A percentile compares a stretch with the other conserved stretches of the same genome.
Evolutionary conservation across 352 stramenopile species (phyloP).

Genomic region (Phytophthora palmivora): DNA sequence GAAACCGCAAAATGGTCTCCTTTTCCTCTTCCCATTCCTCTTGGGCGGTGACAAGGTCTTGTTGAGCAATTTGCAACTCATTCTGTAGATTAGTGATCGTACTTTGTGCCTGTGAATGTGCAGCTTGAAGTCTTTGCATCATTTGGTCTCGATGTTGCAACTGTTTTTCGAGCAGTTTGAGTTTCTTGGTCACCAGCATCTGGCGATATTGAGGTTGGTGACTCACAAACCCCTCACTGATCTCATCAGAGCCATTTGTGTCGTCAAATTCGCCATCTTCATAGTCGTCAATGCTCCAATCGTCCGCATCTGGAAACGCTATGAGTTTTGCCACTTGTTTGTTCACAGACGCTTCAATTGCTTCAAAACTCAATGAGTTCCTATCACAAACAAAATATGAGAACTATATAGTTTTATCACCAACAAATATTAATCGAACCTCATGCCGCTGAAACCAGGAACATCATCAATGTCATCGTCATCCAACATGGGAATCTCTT

Average conservation of each 20-base stretch:
- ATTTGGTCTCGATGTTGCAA: slow-evolving; percentile 48
- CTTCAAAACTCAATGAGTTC: slow-evolving; percentile 32
- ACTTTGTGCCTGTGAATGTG: slow-evolving; percentile 29
- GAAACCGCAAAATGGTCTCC: slow-evolving; percentile 49
- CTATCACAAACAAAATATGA: slow-evolving; percentile 15
- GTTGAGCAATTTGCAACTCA: slow-evolving; percentile 44
- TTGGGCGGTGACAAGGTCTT: slow-evolving; percentile 57
- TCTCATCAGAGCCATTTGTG: slow-evolving; percentile 11
- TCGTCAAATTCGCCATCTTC: slow-evolving; percentile 26
- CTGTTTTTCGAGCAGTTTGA: slow-evolving; percentile 62
- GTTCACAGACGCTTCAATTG: slow-evolving; percentile 36
- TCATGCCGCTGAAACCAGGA: slow-evolving; percentile 46
- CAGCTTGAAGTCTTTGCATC: slow-evolving; percentile 38
- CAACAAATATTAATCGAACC: slow-evolving; percentile 14
- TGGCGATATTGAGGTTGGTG: slow-evolving; percentile 54
- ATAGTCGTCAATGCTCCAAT: slow-evolving; percentile 22
- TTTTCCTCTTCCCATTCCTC: slow-evolving; percentile 78
- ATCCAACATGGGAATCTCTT: slow-evolving; percentile 12
- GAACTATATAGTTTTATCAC: not conserved
- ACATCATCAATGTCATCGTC: slow-evolving; percentile 30
- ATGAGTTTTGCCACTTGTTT: slow-evolving; percentile 33
- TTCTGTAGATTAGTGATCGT: slow-evolving; percentile 43
- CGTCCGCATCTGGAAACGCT: slow-evolving; percentile 7
- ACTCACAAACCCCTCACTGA: slow-evolving; percentile 49
- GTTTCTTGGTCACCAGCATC: slow-evolving; percentile 56